phyloP scores from a whole-genome alignment of 202 grass and related monocot species.

The Brachypodium distachyon region DNA sequence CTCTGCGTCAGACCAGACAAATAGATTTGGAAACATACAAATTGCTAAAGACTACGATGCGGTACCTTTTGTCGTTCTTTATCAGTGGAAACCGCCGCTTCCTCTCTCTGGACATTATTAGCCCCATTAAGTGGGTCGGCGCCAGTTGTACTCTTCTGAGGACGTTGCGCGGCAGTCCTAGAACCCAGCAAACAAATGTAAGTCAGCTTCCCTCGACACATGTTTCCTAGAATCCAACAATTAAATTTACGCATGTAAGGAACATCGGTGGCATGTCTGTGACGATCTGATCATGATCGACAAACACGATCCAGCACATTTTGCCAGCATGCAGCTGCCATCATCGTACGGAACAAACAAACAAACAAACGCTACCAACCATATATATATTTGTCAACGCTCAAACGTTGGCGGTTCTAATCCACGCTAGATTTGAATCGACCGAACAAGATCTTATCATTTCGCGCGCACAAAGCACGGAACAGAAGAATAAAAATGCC shows the following conservation, averaged over 20 bases:
- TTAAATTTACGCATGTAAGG: not conserved
- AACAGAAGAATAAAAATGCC: not conserved
- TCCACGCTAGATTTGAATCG: not conserved
- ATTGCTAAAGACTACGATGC: not conserved
- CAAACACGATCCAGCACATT: not conserved
- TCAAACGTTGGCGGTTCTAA: not conserved
- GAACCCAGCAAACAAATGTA: not conserved
- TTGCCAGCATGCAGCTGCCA: not conserved
- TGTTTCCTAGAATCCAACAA: not conserved
- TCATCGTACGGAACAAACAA: not conserved
- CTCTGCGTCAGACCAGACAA: not conserved
- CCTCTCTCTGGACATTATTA: slow-evolving; percentile 25
- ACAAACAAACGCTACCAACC: rapidly evolving
- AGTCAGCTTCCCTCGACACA: not conserved
- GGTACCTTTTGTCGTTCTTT: slow-evolving; percentile 30
- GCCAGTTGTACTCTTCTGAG: slow-evolving; percentile 14
- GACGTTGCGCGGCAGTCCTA: slow-evolving; percentile 7
- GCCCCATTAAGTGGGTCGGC: not conserved
- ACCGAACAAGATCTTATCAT: not conserved
- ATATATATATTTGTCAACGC: not conserved
- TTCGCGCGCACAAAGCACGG: not conserved
- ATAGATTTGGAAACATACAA: not conserved
- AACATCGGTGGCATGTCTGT: not conserved
- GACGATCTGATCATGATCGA: not conserved
- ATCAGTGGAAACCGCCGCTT: slow-evolving; percentile 1